Conservation (phyloP, 2,329 filamentous ascomycete species). For the Aspergillus spinulosporus region DNA sequence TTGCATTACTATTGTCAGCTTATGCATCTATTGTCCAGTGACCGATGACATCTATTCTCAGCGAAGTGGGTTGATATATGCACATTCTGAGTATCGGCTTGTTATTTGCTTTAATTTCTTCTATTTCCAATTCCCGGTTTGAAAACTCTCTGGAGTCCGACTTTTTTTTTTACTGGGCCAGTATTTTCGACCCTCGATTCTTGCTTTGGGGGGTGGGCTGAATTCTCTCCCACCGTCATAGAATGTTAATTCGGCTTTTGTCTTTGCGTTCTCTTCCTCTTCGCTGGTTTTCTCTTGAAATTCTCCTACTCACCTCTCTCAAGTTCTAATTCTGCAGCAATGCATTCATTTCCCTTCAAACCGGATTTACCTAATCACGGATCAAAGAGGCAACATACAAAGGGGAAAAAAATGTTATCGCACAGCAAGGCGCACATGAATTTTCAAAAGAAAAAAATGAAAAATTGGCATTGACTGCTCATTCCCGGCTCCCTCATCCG, state of each 20-base stretch:
- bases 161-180: conserved; percentile 34
- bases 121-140: conserved; percentile 31
- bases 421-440: conserved; percentile 15
- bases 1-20: conserved; percentile 26
- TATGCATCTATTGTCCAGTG: conserved; percentile 27
- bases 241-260: conserved; percentile 28
- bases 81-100: conserved; percentile 29
- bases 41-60: conserved; percentile 26
- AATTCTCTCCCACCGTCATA: conserved; percentile 36
- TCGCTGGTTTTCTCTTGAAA: conserved; percentile 7
- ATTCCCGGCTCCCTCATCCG: neutral
- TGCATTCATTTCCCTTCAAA: conserved; percentile 19
- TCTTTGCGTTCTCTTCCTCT: conserved; percentile 10
- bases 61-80: conserved; percentile 26
- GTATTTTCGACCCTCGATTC: conserved; percentile 30
- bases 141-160: conserved; percentile 39
- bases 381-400: conserved; percentile 26
- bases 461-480: conserved; percentile 16
- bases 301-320: conserved; percentile 5
- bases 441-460: conserved; percentile 14
- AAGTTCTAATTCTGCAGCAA: conserved; percentile 25
- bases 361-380: conserved; percentile 28
- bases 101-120: conserved; percentile 19
- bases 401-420: conserved; percentile 18
- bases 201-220: conserved; percentile 31